Evolutionary conservation across 352 stramenopile genomes (phyloP), one percentile per base, ranked within the genome.

Genomic region (Pythium vanterpoolii): DNA sequence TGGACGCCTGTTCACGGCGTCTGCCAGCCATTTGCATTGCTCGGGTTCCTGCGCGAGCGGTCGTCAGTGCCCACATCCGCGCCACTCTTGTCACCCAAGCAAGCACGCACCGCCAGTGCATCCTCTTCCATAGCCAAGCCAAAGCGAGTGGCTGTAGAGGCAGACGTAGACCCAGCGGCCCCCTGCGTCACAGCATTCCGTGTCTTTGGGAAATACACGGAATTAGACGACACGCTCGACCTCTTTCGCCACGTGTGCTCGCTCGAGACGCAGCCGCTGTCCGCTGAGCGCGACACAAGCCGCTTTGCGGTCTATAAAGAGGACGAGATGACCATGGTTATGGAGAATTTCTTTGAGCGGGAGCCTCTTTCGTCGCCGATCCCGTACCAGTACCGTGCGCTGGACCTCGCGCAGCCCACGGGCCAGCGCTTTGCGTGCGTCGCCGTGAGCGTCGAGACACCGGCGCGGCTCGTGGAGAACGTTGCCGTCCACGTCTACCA

Each of bases 291-390:
- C 6, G 81, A 93, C 56, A 76, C 66, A 10, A 77, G 72, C 27
- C 71, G 68, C 11, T 93, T 93, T 23, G 77, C 70, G 31, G 64
- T 91, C 39, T 93, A 90, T 71, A 93, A 93, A 45, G 83, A 93
- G 45, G 79, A 87, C 46, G 83, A 91, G 33, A 87, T 93, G 68
- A 87, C 79, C 3, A 89, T 93, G 84, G 68, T 63, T 0, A 64
- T 93, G 26, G 77, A 87, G 39, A 93, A 90, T 53, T 87, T 66
- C 62, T 77, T 82, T 5, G 28, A n/a, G 16, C 27, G 38, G 44
- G 0, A 51, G 16, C 27, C 34, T 40, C 23, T 38, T 19, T 30
- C 55, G 31, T 1, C n/a, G n/a, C n/a, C n/a, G n/a, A n/a, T n/a
- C n/a, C 26, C 55, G 23, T 70, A 72, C 16, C 78, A 89, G 42